Conservation (phyloP, 164 flowering plant species). For the Vitis rotundifolia region DNA sequence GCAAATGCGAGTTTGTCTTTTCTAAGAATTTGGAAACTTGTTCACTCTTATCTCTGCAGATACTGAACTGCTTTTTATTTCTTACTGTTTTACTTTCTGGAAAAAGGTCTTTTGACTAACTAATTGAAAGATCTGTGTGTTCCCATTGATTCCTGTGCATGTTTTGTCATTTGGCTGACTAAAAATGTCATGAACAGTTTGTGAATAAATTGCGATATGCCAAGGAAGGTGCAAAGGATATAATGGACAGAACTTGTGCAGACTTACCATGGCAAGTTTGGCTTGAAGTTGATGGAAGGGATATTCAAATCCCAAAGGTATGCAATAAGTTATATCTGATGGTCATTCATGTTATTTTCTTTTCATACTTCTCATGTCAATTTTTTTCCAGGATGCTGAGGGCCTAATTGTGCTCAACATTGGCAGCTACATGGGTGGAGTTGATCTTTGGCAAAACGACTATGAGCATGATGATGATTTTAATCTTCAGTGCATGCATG, state of each 20-base stretch:
- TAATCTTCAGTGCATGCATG: slow-evolving; percentile 66
- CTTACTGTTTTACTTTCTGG: background rate
- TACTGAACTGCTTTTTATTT: background rate
- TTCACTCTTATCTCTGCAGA: background rate
- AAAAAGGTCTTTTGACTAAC: background rate
- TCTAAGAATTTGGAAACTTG: too few relatives aligned
- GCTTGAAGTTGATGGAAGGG: slow-evolving; percentile 76
- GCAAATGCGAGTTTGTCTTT: too few relatives aligned
- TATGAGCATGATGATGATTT: slow-evolving; percentile 73
- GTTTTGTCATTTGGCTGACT: background rate
- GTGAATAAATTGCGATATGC: slow-evolving; percentile 79
- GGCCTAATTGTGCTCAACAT: slow-evolving; percentile 77
- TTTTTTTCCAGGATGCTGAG: slow-evolving; percentile 55
- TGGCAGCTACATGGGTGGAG: slow-evolving; percentile 84
- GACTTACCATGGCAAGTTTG: slow-evolving; percentile 76
- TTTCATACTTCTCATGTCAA: background rate
- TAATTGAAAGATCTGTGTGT: background rate
- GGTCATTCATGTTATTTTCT: background rate
- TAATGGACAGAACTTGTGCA: slow-evolving; percentile 78
- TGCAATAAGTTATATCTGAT: too few relatives aligned
- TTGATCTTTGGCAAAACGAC: slow-evolving; percentile 81
- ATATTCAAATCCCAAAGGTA: slow-evolving; percentile 64
- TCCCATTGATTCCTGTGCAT: background rate
- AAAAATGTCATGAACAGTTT: slow-evolving; percentile 43
- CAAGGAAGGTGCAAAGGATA: slow-evolving; percentile 78